These are phyloP conservation scores for Piper longum DNA, from an alignment of 164 flowering plant genomes.

Conservation along the genomic window DNA sequence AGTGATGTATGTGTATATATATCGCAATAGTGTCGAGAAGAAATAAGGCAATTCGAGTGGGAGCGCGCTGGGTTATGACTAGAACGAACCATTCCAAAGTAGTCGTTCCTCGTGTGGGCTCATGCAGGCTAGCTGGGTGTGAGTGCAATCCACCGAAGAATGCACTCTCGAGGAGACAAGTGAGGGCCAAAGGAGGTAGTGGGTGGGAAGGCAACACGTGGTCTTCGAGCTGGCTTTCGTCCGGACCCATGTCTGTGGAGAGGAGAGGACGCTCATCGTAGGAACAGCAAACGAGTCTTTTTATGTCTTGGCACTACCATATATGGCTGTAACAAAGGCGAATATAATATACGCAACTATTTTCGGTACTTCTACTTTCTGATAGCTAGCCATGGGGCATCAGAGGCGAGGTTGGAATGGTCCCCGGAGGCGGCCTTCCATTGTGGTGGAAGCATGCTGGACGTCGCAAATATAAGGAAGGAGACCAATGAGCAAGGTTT, in stretches of 20 bases:
- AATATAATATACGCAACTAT: not conserved
- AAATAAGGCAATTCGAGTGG: not conserved
- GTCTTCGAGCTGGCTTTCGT: not conserved
- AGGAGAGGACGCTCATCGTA: not conserved
- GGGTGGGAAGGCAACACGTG: not conserved
- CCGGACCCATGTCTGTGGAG: not conserved
- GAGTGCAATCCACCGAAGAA: not conserved
- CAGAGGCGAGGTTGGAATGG: constrained; percentile 7
- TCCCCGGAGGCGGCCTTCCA: not conserved
- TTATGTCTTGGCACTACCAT: not conserved
- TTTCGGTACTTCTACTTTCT: not conserved
- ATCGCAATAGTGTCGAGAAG: too few species aligned
- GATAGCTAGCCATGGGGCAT: not conserved
- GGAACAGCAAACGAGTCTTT: not conserved
- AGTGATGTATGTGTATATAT: not conserved
- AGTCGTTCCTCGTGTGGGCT: too few species aligned
- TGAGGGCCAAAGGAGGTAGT: not conserved
- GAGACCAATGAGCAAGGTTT: not conserved
- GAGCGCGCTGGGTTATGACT: too few species aligned
- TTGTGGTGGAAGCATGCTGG: not conserved
- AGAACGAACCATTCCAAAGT: too few species aligned
- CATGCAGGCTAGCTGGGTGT: too few species aligned
- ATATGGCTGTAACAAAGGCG: not conserved
- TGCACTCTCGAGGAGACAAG: not conserved
- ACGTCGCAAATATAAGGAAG: not conserved